Conservation (phyloP, 495 filamentous ascomycete genomes). For the Tuber borchii region DNA sequence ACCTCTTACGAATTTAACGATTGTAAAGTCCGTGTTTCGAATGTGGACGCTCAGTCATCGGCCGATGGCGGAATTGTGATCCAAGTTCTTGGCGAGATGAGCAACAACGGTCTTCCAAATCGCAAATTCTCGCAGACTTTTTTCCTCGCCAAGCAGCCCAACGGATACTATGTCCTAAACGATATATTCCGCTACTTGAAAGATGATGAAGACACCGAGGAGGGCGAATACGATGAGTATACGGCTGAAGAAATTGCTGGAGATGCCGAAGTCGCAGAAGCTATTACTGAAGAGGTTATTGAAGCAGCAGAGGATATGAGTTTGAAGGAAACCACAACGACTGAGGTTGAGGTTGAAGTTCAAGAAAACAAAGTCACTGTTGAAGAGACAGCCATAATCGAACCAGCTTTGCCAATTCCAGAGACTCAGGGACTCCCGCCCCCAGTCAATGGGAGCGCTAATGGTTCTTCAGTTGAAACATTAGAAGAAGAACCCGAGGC, state of each 20-base stretch:
- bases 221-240: conserved; percentile 54
- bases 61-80: conserved; percentile 80
- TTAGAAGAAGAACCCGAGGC: conserved; percentile 45
- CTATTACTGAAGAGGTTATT: conserved; percentile 58
- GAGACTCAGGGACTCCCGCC: conserved; percentile 44
- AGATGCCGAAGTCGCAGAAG: conserved; percentile 47
- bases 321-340: conserved; percentile 45
- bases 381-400: conserved; percentile 43
- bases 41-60: conserved; percentile 93
- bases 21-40: conserved; percentile 95
- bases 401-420: conserved; percentile 38
- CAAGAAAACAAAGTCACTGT: conserved; percentile 49
- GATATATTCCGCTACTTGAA: conserved; percentile 92
- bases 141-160: conserved; percentile 89
- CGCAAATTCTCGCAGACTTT: conserved; percentile 99
- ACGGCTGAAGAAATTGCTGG: conserved; percentile 45
- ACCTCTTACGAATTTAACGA: conserved; percentile 89
- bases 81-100: conserved; percentile 95
- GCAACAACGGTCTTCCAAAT: conserved; percentile 79
- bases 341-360: conserved; percentile 48
- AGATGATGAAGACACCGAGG: conserved; percentile 62
- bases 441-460: conserved; percentile 43
- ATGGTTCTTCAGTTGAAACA: conserved; percentile 37
- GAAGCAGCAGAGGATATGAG: conserved; percentile 46
- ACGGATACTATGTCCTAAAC: conserved; percentile 96